Conservation (phyloP, 2,329 filamentous ascomycete species). For the Rugonectria rugulosa region DNA sequence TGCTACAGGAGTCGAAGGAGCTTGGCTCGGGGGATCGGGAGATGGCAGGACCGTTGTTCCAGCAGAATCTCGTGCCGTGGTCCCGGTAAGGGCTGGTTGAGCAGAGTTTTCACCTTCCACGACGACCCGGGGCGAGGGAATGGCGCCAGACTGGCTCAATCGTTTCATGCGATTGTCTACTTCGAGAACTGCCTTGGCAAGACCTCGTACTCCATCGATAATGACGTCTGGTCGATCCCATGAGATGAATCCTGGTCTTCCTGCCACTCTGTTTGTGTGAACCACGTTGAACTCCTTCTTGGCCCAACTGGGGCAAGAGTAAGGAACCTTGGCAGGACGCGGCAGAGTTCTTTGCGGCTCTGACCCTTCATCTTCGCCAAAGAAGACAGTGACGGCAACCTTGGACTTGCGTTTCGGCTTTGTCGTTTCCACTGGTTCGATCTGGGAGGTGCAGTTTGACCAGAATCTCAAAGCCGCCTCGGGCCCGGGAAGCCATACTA, state of each 20-base stretch:
- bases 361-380: constrained; percentile 42
- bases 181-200: constrained; percentile 50
- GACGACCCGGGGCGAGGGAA: constrained; percentile 46
- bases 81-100: constrained; percentile 38
- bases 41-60: constrained; percentile 2
- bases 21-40: neutral
- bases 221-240: constrained; percentile 59
- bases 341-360: constrained; percentile 31
- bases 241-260: constrained; percentile 53
- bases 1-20: constrained; percentile 12
- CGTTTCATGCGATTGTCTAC: constrained; percentile 48
- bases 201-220: constrained; percentile 48
- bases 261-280: constrained; percentile 48
- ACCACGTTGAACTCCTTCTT: constrained; percentile 53
- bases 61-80: constrained; percentile 32
- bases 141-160: constrained; percentile 34
- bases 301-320: constrained; percentile 60
- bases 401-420: constrained; percentile 43
- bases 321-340: constrained; percentile 38
- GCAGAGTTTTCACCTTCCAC: constrained; percentile 28
- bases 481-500: constrained; percentile 72
- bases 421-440: constrained; percentile 39
- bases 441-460: constrained; percentile 53
- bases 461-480: constrained; percentile 67
- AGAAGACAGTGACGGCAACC: constrained; percentile 58